Evolutionary conservation across 805 yeast species (phyloP).

Genomic region (Candida lessepsii): DNA sequence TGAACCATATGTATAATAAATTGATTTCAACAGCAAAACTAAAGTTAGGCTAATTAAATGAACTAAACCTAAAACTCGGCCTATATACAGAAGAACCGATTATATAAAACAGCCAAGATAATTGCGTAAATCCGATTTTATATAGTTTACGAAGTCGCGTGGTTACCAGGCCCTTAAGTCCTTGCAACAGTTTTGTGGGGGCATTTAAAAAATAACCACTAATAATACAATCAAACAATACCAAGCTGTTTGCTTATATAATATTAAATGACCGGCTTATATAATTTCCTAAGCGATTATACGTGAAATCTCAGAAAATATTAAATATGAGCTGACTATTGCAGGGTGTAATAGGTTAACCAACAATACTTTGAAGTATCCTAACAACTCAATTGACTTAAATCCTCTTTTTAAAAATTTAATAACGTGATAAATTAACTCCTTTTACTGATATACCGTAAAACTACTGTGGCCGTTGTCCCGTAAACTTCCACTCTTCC

Average conservation of each 20-base stretch:
- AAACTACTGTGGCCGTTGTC: background rate
- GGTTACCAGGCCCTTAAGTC: slow-evolving; percentile 1
- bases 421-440: no score
- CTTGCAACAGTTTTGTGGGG: slow-evolving; percentile 5
- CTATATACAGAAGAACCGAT: no score
- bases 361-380: no score
- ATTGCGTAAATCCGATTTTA: slow-evolving; percentile 1
- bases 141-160: background rate
- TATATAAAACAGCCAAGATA: background rate
- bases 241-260: background rate
- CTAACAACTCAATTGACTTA: no score
- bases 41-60: no score
- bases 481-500: slow-evolving; percentile 4
- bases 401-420: no score
- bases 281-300: background rate
- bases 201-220: slow-evolving; percentile 1
- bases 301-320: background rate
- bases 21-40: no score
- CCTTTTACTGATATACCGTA: no score
- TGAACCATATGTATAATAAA: no score
- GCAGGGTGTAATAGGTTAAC: no score
- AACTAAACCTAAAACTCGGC: no score
- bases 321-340: background rate
- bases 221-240: background rate
- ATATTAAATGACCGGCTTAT: slow-evolving; percentile 1